Conservation (phyloP, 1,139 yeast genomes). For the Blastobotrys petasosporus region DNA sequence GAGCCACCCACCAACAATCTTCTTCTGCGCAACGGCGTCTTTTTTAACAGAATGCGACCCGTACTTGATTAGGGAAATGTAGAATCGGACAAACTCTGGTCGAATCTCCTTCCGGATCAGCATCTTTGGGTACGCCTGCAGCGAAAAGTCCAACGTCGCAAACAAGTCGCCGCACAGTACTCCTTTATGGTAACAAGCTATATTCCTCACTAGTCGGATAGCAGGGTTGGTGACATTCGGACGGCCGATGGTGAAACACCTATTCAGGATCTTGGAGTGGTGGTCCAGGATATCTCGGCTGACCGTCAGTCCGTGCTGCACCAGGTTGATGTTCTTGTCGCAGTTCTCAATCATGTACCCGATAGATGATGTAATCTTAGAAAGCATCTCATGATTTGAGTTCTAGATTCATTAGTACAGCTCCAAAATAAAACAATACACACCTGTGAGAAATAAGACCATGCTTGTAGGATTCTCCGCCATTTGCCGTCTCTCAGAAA, state of each 20-base stretch:
- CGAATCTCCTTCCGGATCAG: constrained; percentile 48
- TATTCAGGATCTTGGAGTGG: constrained; percentile 58
- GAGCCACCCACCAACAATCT: constrained; percentile 59
- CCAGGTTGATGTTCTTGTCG: constrained; percentile 16
- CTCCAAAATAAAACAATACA: background rate
- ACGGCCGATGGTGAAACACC: constrained; percentile 57
- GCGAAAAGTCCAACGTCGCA: constrained; percentile 61
- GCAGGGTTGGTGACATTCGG: constrained; percentile 59
- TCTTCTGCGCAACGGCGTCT: constrained; percentile 54
- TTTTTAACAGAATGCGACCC: constrained; percentile 52
- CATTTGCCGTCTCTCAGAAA: constrained; percentile 6
- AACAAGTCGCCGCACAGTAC: constrained; percentile 51
- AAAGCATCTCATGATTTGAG: constrained; percentile 17
- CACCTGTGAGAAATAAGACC: constrained; percentile 62
- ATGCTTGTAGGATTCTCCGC: constrained; percentile 42
- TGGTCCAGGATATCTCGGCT: constrained; percentile 45
- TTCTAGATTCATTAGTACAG: constrained; percentile 6
- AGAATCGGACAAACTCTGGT: constrained; percentile 52
- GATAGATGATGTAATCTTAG: constrained; percentile 16
- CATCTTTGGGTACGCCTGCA: constrained; percentile 57
- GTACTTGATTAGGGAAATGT: constrained; percentile 47
- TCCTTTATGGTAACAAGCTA: constrained; percentile 48
- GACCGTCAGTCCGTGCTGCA: constrained; percentile 37
- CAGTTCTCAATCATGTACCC: constrained; percentile 18
- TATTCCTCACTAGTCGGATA: constrained; percentile 47